phyloP scores from a whole-genome alignment of 768 basidiomycete species.

The Naganishia onofrii region DNA sequence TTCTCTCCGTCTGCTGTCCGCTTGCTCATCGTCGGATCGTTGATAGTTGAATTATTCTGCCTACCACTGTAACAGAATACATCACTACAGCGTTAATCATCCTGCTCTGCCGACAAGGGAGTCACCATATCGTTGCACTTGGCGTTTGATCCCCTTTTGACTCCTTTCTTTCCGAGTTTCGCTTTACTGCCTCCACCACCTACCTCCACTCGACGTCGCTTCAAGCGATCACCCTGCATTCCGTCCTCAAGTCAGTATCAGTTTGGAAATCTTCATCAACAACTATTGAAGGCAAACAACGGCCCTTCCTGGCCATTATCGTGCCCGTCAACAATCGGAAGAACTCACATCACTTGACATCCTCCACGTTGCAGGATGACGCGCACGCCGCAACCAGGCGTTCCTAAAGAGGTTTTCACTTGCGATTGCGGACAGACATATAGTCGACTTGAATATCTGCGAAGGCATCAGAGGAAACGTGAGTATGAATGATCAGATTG shows the following conservation, averaged over 20 bases:
- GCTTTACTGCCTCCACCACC: constrained; percentile 15
- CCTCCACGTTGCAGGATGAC: not conserved
- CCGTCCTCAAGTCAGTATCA: not conserved
- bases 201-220: constrained; percentile 17
- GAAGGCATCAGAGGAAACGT: constrained; percentile 53
- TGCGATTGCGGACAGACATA: constrained; percentile 42
- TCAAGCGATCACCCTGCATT: not conserved
- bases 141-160: too few species aligned
- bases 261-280: not conserved
- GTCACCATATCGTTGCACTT: too few species aligned
- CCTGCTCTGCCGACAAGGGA: too few species aligned
- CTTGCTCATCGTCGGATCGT: too few species aligned
- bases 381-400: constrained; percentile 22
- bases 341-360: not conserved
- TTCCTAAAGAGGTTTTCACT: constrained; percentile 16
- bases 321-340: not conserved
- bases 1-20: not conserved
- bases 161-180: not conserved
- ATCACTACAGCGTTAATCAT: too few species aligned
- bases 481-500: constrained; percentile 25
- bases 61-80: too few species aligned
- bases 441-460: constrained; percentile 53
- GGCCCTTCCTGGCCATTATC: not conserved
- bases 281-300: not conserved
- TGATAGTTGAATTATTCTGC: too few species aligned